Evolutionary conservation across 805 yeast genomes (phyloP), one percentile per base, ranked within the genome.

Genomic region (Saitoella complicata): DNA sequence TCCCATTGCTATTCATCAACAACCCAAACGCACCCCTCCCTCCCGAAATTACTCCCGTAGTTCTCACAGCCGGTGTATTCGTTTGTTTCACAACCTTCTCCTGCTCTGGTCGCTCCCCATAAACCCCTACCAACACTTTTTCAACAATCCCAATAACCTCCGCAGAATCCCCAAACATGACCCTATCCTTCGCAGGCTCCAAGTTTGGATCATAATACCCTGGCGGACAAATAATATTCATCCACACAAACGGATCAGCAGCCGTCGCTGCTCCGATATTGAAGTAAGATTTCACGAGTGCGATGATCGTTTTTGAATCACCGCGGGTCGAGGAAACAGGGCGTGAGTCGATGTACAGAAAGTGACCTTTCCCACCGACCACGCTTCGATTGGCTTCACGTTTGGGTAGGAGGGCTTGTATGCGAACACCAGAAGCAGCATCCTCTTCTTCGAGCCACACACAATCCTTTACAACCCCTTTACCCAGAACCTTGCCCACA

Each of bases 161-260:
- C 43, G 78, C 87, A 53, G 82, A 91, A 55, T 72, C 61, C 31
- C 81, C 62, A 53, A 83, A 81, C 32, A 87, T 55, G 1, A 83
- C 91, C 54, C 83, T 93, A 51, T 83, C 67, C 51, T 83, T 83
- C 0, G 93, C 83, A 0, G 94, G 94, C 55, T 83, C 94, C 11
- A 83, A 75, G 55, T 83, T 83, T 7, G 83, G 93, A 58, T 83
- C 94, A 9, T 83, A 49, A n/a, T 21, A 5, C 4, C 39, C 21
- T 6, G 13, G 67, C 46, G 73, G 73, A 37, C 60, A 61, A 1
- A 91, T 33, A 3, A 33, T 9, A 33, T 9, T 10, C 36, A 80
- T 11, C 83, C 57, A 45, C 78, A 67, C 39, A 82, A 46, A 59
- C 81, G 80, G 4, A 80, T 64, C 52, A 82, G 80, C 0, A 68